Evolutionary conservation across 176 grass and related monocot species (phyloP).

Genomic region (Oropetium thomaeum): DNA sequence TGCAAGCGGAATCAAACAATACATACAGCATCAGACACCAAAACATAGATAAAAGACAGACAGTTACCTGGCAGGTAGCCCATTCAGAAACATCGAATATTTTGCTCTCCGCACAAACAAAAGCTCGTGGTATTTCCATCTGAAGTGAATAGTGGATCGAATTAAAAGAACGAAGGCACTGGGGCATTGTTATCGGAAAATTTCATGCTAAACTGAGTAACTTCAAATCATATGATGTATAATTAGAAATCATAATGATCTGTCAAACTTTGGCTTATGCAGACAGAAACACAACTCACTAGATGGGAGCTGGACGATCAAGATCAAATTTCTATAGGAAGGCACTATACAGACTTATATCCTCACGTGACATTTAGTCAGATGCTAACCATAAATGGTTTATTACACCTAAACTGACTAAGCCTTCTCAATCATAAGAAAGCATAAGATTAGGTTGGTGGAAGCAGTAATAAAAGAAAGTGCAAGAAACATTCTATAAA

Average conservation of each 20-base stretch:
- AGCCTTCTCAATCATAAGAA: neutral
- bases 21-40: conserved; percentile 8
- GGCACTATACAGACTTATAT: neutral
- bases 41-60: neutral
- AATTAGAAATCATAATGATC: conserved; percentile 18
- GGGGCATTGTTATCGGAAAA: conserved; percentile 10
- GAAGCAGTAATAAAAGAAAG: conserved; percentile 7
- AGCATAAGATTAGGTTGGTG: neutral
- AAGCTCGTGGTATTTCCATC: conserved; percentile 97
- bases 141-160: conserved; percentile 44
- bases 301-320: conserved; percentile 9
- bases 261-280: neutral
- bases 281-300: conserved; percentile 14
- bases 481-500: neutral
- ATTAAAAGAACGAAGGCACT: conserved; percentile 27
- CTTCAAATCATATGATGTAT: neutral
- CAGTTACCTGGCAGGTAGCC: conserved; percentile 92
- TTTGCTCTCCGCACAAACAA: conserved; percentile 99
- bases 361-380: neutral
- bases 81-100: conserved; percentile 99
- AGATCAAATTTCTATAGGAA: conserved; percentile 11
- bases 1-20: neutral
- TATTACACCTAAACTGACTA: conserved; percentile 5
- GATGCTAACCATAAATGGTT: neutral
- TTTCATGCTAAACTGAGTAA: conserved; percentile 2